Base-by-base conservation (phyloP, 1,284 basidiomycete genomes). In the Papiliotrema nemorosa region DNA sequence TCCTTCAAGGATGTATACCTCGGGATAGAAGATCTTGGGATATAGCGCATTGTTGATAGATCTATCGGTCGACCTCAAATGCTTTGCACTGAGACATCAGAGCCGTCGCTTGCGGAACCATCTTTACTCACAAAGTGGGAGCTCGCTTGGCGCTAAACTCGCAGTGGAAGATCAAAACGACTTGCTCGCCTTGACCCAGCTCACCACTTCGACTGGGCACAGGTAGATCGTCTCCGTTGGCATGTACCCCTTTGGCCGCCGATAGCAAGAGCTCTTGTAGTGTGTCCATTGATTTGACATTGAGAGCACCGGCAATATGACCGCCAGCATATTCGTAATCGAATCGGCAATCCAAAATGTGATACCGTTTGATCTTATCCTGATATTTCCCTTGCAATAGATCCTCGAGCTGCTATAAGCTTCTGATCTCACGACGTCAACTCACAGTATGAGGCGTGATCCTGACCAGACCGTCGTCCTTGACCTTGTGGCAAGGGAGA, bases 61-160 rank as follows among this genome's bases (percentile, higher is more conserved):
- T 44, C 96, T 85, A 70, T 99, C 94, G 65, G 84, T 87, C 35
- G 88, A 87, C 52, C 96, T 87, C 24, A 97, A 78, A 65, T 93
- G 86, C 71, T 94, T 90, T 16, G 96, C 92, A 66, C 90, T 93
- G n/a, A n/a, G n/a, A n/a, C n/a, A n/a, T n/a, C n/a, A n/a, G n/a
- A n/a, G n/a, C n/a, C n/a, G n/a, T n/a, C n/a, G n/a, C n/a, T n/a
- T n/a, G n/a, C n/a, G n/a, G n/a, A n/a, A n/a, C n/a, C n/a, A n/a
- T 20, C 37, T 25, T 18, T 16, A 63, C 86, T 76, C 69, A 93
- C 91, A 96, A 90, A 10, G 92, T 93, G 1, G 94, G 94, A 2
- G 92, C 96, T 44, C 94, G 83, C 76, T 96, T 96, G 35, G 82
- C 85, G 66, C 89, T 93, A 70, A 97, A 97, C 77, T 99, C 94